phyloP scores from a whole-genome alignment of 257 asterid genomes.

The Solanum dulcamara region DNA sequence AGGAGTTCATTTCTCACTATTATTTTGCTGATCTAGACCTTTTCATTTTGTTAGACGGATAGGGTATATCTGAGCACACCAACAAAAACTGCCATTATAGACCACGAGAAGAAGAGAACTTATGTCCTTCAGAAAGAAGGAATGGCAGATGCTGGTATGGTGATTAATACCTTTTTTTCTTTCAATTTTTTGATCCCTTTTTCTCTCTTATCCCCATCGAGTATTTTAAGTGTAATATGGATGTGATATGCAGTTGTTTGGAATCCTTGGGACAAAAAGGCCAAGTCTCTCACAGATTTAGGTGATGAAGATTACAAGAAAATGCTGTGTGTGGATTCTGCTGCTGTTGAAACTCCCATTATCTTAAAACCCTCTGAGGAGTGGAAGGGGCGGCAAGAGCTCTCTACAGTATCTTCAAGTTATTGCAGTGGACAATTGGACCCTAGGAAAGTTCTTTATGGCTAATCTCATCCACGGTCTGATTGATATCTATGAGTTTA shows the following conservation, averaged over 20 bases:
- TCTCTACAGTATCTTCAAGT: slow-evolving; percentile 70
- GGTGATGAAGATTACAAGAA: slow-evolving; percentile 61
- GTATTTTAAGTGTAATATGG: background rate
- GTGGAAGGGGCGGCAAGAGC: slow-evolving; percentile 80
- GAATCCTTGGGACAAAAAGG: slow-evolving; percentile 92
- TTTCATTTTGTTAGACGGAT: slow-evolving; percentile 40
- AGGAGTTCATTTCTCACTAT: slow-evolving; percentile 2
- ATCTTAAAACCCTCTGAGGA: slow-evolving; percentile 57
- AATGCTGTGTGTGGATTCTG: slow-evolving; percentile 63
- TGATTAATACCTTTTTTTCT: background rate
- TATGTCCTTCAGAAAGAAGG: slow-evolving; percentile 68
- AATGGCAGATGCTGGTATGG: slow-evolving; percentile 74
- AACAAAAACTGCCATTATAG: slow-evolving; percentile 71
- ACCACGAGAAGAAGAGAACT: slow-evolving; percentile 85
- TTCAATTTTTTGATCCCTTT: background rate
- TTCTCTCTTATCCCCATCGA: background rate
- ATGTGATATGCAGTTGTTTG: slow-evolving; percentile 46
- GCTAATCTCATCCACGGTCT: slow-evolving; percentile 27
- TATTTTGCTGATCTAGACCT: background rate
- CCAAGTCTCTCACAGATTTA: slow-evolving; percentile 65
- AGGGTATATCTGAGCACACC: slow-evolving; percentile 71
- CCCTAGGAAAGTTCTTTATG: slow-evolving; percentile 61
- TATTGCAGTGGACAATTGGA: slow-evolving; percentile 86
- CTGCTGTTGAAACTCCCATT: slow-evolving; percentile 52
- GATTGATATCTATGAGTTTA: slow-evolving; percentile 10